A percentile compares a stretch with the other conserved stretches of the same genome.
These are phyloP conservation scores for Oryza punctata DNA, from an alignment of 176 grass and related monocot species.

Conservation along the genomic window DNA sequence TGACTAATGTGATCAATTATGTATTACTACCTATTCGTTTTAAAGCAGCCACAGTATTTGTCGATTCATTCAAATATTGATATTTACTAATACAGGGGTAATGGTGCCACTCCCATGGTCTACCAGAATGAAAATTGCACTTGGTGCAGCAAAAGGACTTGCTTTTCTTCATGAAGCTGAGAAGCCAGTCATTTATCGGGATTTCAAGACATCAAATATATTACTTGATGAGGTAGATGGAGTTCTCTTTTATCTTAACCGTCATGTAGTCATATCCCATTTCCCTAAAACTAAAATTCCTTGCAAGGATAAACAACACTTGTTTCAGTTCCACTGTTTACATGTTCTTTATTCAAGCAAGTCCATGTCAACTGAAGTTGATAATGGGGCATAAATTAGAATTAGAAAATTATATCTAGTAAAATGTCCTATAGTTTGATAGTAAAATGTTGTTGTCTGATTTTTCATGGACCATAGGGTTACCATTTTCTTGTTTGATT, in stretches of 20 bases:
- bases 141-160: constrained; percentile 74
- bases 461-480: background rate
- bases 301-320: background rate
- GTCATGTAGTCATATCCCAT: background rate
- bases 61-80: background rate
- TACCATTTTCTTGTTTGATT: background rate
- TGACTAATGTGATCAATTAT: background rate
- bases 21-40: background rate
- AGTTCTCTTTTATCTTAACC: background rate
- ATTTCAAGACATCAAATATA: constrained; percentile 87
- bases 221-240: constrained; percentile 61
- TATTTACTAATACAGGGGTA: constrained; percentile 45
- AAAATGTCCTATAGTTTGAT: background rate
- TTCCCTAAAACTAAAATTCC: background rate
- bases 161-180: constrained; percentile 75
- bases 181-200: constrained; percentile 82
- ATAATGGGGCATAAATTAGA: background rate
- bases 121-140: constrained; percentile 73
- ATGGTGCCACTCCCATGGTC: constrained; percentile 63
- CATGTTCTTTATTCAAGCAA: background rate
- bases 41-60: background rate
- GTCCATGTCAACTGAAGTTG: background rate
- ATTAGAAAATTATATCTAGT: background rate
- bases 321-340: background rate
- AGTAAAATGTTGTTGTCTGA: background rate